These are phyloP conservation scores for Chaetomium globosum DNA, from an alignment of 2,329 filamentous ascomycete species.

Conservation along the genomic window DNA sequence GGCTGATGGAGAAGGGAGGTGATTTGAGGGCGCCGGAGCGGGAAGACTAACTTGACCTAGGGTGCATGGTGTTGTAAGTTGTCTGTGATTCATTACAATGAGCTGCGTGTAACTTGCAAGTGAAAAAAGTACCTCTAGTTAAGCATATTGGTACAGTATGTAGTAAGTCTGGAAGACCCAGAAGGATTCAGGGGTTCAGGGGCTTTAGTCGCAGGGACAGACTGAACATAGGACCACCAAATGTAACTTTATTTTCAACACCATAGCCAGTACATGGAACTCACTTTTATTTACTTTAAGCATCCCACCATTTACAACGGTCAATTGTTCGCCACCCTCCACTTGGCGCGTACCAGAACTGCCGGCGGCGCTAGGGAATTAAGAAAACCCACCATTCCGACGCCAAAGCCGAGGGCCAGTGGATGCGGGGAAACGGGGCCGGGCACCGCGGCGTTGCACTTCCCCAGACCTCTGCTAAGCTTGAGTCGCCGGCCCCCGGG, in stretches of 20 bases:
- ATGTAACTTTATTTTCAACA: too few relatives aligned
- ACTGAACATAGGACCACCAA: neutral
- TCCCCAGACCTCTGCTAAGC: neutral
- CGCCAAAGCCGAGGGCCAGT: constrained; percentile 7
- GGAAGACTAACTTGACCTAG: constrained; percentile 12
- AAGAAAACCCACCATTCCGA: constrained; percentile 26
- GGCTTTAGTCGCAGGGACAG: neutral
- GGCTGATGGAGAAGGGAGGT: constrained; percentile 41
- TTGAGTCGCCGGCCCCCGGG: neutral
- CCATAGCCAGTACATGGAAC: too few relatives aligned
- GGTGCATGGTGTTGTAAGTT: neutral
- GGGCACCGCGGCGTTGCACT: neutral
- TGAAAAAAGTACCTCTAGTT: too few relatives aligned
- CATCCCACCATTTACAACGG: neutral
- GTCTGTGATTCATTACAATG: neutral
- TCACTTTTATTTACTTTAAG: neutral
- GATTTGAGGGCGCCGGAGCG: constrained; percentile 43
- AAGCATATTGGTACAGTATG: too few relatives aligned
- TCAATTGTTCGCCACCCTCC: neutral
- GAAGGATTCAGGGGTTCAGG: constrained; percentile 3
- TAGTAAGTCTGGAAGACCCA: too few relatives aligned
- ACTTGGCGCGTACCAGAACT: neutral
- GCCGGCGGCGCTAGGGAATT: constrained; percentile 10
- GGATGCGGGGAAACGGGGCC: constrained; percentile 20
- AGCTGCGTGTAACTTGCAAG: neutral